A percentile compares a stretch with the other conserved stretches of the same genome.
Evolutionary conservation across 2,329 filamentous ascomycete genomes (phyloP).

Genomic region (Hymenoscyphus infarciens): DNA sequence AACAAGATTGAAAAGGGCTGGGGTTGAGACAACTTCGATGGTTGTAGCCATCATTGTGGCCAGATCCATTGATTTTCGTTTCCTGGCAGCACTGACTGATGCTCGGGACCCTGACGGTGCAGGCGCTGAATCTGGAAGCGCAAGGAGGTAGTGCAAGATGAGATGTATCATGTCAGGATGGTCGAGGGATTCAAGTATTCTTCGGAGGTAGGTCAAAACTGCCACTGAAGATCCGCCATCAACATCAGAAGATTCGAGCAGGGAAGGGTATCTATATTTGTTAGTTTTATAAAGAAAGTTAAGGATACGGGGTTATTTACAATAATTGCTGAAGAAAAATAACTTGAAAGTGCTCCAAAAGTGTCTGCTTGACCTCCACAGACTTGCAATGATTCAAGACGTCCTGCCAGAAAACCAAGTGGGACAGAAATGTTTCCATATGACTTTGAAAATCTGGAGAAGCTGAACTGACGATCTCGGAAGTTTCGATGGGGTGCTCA

Average conservation of each 20-base stretch:
- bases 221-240: constrained; percentile 96
- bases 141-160: constrained; percentile 87
- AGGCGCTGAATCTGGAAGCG: constrained; percentile 59
- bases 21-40: constrained; percentile 70
- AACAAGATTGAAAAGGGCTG: constrained; percentile 86
- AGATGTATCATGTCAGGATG: constrained; percentile 93
- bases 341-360: constrained; percentile 95
- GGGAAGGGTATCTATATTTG: constrained; percentile 73
- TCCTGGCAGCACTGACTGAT: constrained; percentile 64
- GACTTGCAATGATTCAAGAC: constrained; percentile 94
- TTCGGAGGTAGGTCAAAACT: constrained; percentile 86
- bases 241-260: constrained; percentile 94
- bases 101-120: constrained; percentile 40
- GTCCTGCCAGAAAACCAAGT: constrained; percentile 97
- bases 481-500: constrained; percentile 63
- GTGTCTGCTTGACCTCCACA: constrained; percentile 82
- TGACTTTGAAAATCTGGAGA: constrained; percentile 77
- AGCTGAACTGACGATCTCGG: constrained; percentile 71
- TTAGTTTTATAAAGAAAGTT: constrained; percentile 16
- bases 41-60: constrained; percentile 74
- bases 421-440: constrained; percentile 88
- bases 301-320: constrained; percentile 46
- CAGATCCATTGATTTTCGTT: constrained; percentile 85
- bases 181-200: constrained; percentile 86
- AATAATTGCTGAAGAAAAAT: constrained; percentile 92